Evolutionary conservation across 2,329 filamentous ascomycete species (phyloP).

Genomic region (Colletotrichum tropicicola): DNA sequence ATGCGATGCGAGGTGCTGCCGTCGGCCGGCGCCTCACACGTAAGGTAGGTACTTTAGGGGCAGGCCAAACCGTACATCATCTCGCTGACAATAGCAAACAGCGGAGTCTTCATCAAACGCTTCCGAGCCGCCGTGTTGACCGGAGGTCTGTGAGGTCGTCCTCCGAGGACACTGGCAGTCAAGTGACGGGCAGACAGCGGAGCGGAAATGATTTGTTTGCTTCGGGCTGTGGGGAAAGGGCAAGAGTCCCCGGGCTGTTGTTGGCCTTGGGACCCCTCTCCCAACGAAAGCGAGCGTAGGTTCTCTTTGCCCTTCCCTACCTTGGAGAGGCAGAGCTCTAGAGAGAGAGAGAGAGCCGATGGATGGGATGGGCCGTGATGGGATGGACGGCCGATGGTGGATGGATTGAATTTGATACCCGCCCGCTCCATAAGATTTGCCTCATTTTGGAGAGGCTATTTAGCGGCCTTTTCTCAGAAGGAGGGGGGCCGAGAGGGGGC

Average conservation of each 20-base stretch:
- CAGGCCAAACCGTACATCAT: background rate
- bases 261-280: background rate
- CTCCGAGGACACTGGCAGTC: slow-evolving; percentile 41
- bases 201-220: background rate
- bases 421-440: slow-evolving; percentile 24
- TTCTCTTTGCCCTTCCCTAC: no score
- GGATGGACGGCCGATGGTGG: background rate
- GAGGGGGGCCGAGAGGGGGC: slow-evolving; percentile 11
- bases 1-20: slow-evolving; percentile 3
- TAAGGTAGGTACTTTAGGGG: background rate
- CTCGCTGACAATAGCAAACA: slow-evolving; percentile 3
- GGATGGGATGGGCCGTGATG: background rate
- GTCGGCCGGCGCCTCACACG: background rate
- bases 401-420: slow-evolving; percentile 14
- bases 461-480: slow-evolving; percentile 16
- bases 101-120: slow-evolving; percentile 14
- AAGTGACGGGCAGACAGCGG: background rate
- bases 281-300: no score
- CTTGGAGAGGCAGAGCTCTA: no score
- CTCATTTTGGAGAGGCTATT: slow-evolving; percentile 23
- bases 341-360: no score
- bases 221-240: background rate
- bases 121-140: background rate
- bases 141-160: slow-evolving; percentile 10
- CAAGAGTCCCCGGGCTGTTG: background rate